Conservation (phyloP, 2,329 filamentous ascomycete species). For the Colletotrichum salicis region DNA sequence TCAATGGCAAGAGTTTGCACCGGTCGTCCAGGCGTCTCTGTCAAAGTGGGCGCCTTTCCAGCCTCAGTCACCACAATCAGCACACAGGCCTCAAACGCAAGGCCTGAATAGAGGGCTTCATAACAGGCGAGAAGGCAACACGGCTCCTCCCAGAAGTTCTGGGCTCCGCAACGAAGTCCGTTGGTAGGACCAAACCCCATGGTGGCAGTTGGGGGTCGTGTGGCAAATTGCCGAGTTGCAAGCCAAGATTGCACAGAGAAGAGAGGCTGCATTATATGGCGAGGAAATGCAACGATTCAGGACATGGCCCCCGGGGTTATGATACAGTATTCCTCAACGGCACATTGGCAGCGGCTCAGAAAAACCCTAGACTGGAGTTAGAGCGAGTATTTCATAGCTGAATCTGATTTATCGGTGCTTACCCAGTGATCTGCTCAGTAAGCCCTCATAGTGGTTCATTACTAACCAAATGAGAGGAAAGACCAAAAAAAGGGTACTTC, state of each 20-base stretch:
- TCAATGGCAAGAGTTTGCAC: constrained; percentile 10
- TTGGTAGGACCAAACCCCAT: not conserved
- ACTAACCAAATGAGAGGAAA: too few species aligned
- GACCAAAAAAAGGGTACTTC: too few species aligned
- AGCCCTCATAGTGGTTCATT: too few species aligned
- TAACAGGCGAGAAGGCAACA: not conserved
- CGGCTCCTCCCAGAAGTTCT: not conserved
- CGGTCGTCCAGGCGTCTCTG: not conserved
- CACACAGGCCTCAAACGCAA: not conserved
- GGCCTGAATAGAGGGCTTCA: not conserved
- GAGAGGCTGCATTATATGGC: not conserved
- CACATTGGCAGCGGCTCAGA: not conserved
- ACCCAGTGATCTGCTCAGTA: too few species aligned
- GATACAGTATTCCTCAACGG: too few species aligned
- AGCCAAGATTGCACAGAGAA: not conserved
- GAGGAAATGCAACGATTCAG: not conserved
- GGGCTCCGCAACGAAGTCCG: constrained; percentile 23
- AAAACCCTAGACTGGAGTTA: not conserved
- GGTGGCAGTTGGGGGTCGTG: not conserved
- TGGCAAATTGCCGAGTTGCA: not conserved
- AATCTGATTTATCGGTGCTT: too few species aligned
- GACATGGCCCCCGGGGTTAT: not conserved
- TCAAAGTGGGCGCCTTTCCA: not conserved
- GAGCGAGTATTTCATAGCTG: not conserved
- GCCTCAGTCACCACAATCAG: not conserved